Base-by-base conservation (phyloP, 1,284 basidiomycete species). In the Malassezia nana region DNA sequence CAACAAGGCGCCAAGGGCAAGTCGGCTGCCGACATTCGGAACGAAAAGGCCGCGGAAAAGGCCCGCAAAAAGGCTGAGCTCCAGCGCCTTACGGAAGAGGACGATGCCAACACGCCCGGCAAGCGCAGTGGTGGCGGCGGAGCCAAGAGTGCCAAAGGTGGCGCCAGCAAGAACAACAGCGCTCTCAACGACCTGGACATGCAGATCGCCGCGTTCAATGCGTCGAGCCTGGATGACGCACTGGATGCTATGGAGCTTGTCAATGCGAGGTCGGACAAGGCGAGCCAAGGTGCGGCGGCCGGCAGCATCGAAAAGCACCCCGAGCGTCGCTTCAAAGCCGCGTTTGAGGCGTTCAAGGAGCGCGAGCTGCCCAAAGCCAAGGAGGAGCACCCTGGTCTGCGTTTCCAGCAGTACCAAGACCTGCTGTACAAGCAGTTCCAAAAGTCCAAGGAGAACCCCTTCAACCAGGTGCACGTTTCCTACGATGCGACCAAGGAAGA, bases 341-440 rank as follows among this genome's bases (percentile, higher is more conserved):
- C 89, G 6, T 90, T 87, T 64, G 89, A 91, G 69, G 89, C 88
- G 4, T 96, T 91, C 76, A 83, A 87, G 69, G 90, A 95, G 64
- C 79, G 82, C 3, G 86, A 94, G 69, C 77, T 96, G 63, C 88
- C 91, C 0, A 83, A 80, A 22, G 64, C 85, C 58, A 84, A 81
- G 71, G 76, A 81, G 61, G 89, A 95, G 80, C 84, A 84, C 69
- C 87, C 87, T 45, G 87, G 87, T 1, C 76, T 89, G 59, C 82
- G 87, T 47, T 72, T 89, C 66, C 83, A 89, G 65, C 88, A 91
- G 75, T 89, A 89, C 73, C 83, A 84, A 69, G 67, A 74, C 40
- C 42, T 67, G 45, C 58, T 72, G 39, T 67, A 63, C 55, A 70
- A 69, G 47, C 58, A 66, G 32, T 57, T 63, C 56, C 67, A 59